phyloP scores from a whole-genome alignment of 2,329 filamentous ascomycete genomes.

The Lecanosticta acicola region DNA sequence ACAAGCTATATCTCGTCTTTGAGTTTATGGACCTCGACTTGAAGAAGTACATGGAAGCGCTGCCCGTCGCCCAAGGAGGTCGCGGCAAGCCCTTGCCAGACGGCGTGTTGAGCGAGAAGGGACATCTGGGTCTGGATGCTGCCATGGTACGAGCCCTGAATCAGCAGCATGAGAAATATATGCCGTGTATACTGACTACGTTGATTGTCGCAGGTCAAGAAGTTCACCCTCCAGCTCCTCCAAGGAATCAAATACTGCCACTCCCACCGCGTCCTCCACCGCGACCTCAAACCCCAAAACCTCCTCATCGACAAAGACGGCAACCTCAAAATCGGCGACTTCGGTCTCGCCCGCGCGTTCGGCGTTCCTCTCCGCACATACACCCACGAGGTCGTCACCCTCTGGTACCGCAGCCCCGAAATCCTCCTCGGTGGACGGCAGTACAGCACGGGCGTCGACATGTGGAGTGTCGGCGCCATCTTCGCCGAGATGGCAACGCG shows the following conservation, averaged over 20 bases:
- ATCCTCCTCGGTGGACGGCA: slow-evolving; percentile 85
- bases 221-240: slow-evolving; percentile 85
- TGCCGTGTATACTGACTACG: background rate
- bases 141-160: slow-evolving; percentile 48
- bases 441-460: slow-evolving; percentile 90
- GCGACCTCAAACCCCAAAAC: slow-evolving; percentile 87
- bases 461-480: slow-evolving; percentile 93
- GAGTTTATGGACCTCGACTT: slow-evolving; percentile 88
- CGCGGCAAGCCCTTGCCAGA: slow-evolving; percentile 80
- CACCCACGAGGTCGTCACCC: slow-evolving; percentile 88
- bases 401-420: slow-evolving; percentile 89
- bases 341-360: slow-evolving; percentile 82
- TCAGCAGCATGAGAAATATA: background rate
- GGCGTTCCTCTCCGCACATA: slow-evolving; percentile 87
- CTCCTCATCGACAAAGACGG: slow-evolving; percentile 79
- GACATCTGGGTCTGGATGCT: slow-evolving; percentile 66
- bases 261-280: slow-evolving; percentile 78
- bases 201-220: slow-evolving; percentile 55
- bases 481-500: slow-evolving; percentile 95
- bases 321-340: slow-evolving; percentile 86
- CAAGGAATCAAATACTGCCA: slow-evolving; percentile 84
- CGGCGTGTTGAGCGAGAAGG: slow-evolving; percentile 54
- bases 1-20: slow-evolving; percentile 90
- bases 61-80: slow-evolving; percentile 77
- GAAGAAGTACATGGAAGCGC: slow-evolving; percentile 93